A percentile compares a stretch with the other conserved stretches of the same genome.
Conservation (phyloP, 306 rosid species). For the Clitoria ternatea region DNA sequence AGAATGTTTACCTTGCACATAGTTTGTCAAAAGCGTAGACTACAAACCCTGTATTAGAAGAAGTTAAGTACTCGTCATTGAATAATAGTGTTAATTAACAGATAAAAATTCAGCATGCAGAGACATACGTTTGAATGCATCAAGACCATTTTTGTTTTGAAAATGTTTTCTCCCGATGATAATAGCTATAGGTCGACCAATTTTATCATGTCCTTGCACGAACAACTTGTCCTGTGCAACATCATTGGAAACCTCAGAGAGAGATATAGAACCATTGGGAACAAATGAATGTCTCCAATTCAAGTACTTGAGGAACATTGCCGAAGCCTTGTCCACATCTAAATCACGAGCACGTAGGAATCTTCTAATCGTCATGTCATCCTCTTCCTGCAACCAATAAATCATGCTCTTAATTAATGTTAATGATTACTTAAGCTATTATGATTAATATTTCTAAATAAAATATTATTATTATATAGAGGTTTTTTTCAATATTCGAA, state of each 20-base stretch:
- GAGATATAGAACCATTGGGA: slow-evolving; percentile 45
- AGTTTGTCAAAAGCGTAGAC: slow-evolving; percentile 51
- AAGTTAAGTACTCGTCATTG: background rate
- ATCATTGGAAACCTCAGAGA: slow-evolving; percentile 41
- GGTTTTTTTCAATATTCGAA: no score
- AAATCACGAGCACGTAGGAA: slow-evolving; percentile 52
- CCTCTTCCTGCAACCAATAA: slow-evolving; percentile 38
- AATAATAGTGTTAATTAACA: no score
- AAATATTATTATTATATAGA: no score
- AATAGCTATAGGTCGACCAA: slow-evolving; percentile 47
- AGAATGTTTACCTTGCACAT: slow-evolving; percentile 43
- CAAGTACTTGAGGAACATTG: slow-evolving; percentile 49
- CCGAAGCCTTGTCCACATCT: slow-evolving; percentile 41
- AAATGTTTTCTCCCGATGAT: slow-evolving; percentile 45
- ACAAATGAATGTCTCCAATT: slow-evolving; percentile 54
- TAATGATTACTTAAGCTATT: no score
- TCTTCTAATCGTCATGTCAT: slow-evolving; percentile 49
- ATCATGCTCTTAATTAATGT: no score
- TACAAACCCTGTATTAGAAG: slow-evolving; percentile 41
- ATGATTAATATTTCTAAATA: no score
- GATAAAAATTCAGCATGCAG: no score
- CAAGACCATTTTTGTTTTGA: slow-evolving; percentile 35
- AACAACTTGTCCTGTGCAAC: slow-evolving; percentile 45
- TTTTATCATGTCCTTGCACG: slow-evolving; percentile 47
- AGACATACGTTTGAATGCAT: slow-evolving; percentile 58